Base-by-base conservation (phyloP, 495 filamentous ascomycete species). In the Hypoxylon perforatum region DNA sequence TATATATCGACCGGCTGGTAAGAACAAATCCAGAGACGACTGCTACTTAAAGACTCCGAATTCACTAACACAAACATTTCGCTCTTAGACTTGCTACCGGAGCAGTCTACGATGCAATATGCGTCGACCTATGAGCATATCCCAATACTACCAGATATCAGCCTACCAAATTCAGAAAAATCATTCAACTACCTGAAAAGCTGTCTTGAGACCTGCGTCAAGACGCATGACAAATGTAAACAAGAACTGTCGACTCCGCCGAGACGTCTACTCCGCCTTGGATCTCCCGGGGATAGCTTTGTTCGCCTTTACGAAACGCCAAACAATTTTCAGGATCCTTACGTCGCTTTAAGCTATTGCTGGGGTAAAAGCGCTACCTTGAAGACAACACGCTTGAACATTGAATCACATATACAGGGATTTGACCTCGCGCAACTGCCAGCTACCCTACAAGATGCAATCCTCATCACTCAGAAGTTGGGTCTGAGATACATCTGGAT, bases 371-470 rank as follows among this genome's bases (percentile, higher is more conserved):
- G 4, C 30, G n/a, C 17, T 6, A 1, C 11, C 46, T 15, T 59
- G 6, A 59, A 41, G 33, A 50, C 56, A 3, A 21, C 12, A n/a
- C 30, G 14, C 1, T 10, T 4, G 14, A 59, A 59, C 15, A 50
- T 59, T 41, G 18, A 28, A 19, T 48, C 18, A 8, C 46, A 28
- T n/a, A 59, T 28, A 33, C 14, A 45, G 19, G 65, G 58, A 0
- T 61, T 78, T 21, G 9, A n/a, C 0, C 21, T 57, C 9, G 15
- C 18, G 9, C 15, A 45, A 14, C 71, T 77, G 1, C 70, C 70
- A 1, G 60, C 36, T 14, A 71, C 63, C 6, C 69, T 77, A 42
- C 70, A 44, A n/a, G 69, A 78, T 23, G 69, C 76, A 2, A 53
- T 74, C 19, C 23, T n/a, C 0, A 36, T 75, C 10, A 63, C 73